phyloP scores from a whole-genome alignment of 148 eudicot species.

The Persicaria tinctoria region DNA sequence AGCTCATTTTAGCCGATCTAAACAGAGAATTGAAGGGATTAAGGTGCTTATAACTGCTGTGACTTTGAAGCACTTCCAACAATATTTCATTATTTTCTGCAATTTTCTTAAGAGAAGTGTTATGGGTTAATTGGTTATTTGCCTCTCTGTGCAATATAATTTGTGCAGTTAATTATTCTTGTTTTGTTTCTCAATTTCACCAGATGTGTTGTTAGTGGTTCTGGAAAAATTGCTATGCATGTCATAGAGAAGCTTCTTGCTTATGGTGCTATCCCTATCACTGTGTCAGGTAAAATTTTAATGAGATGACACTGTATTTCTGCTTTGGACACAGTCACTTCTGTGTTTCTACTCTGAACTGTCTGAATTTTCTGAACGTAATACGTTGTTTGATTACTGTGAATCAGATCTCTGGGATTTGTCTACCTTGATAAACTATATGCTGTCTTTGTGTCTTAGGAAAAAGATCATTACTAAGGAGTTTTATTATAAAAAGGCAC shows the following conservation, averaged over 20 bases:
- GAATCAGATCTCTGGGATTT: not conserved
- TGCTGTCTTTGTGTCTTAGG: conserved; percentile 1
- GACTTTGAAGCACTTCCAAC: not conserved
- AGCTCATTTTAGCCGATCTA: conserved; percentile 80
- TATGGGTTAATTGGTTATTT: conserved; percentile 1
- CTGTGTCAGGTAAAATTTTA: conserved; percentile 69
- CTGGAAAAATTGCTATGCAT: conserved; percentile 97
- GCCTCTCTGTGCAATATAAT: not conserved
- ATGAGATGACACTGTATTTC: conserved; percentile 6
- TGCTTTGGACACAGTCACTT: not conserved
- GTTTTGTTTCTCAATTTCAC: conserved; percentile 7
- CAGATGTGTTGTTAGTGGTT: conserved; percentile 98
- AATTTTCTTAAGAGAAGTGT: not conserved
- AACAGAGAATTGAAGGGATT: conserved; percentile 88
- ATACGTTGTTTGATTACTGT: not conserved
- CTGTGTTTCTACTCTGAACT: not conserved
- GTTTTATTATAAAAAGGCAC: not conserved
- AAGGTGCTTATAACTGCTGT: conserved; percentile 36
- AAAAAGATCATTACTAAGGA: not conserved
- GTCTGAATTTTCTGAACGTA: not conserved
- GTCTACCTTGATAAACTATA: not conserved
- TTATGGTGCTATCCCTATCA: conserved; percentile 84
- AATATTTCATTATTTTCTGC: not conserved
- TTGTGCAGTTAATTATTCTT: not conserved
- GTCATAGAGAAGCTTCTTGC: conserved; percentile 93